Conservation (phyloP, 2,329 filamentous ascomycete species). For the Fusarium odoratissimum region DNA sequence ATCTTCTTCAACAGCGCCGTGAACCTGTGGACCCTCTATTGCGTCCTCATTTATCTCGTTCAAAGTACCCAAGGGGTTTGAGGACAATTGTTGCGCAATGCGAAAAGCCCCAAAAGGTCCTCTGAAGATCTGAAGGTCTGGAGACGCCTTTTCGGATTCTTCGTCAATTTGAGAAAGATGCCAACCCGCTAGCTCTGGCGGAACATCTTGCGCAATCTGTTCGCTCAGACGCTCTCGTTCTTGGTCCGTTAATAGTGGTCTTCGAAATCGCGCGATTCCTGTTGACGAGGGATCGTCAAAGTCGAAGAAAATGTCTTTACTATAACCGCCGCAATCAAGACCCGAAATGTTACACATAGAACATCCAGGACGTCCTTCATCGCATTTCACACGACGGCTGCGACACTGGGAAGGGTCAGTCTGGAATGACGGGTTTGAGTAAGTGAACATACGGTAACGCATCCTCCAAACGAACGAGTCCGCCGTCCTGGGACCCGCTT, state of each 20-base stretch:
- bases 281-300: slow-evolving; percentile 5
- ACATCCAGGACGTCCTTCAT: slow-evolving; percentile 23
- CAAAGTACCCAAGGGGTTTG: accelerated
- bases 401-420: slow-evolving; percentile 21
- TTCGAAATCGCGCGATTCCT: slow-evolving; percentile 7
- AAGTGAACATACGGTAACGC: slow-evolving; percentile 12
- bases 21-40: accelerated
- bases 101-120: slow-evolving; percentile 32
- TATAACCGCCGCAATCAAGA: slow-evolving; percentile 28
- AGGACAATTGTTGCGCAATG: not conserved
- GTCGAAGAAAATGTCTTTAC: slow-evolving; percentile 33
- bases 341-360: slow-evolving; percentile 20
- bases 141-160: slow-evolving; percentile 13
- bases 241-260: slow-evolving; percentile 21
- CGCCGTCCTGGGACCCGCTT: not conserved
- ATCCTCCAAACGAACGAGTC: slow-evolving; percentile 32
- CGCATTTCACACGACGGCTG: slow-evolving; percentile 33
- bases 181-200: slow-evolving; percentile 6
- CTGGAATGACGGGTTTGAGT: accelerated
- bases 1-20: accelerated
- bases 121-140: slow-evolving; percentile 19
- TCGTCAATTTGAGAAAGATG: slow-evolving; percentile 27
- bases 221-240: slow-evolving; percentile 26
- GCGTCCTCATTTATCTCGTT: accelerated
- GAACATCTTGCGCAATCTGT: slow-evolving; percentile 4